phyloP scores from a whole-genome alignment of 345 rosid species.

The Eucalyptus brandiana region DNA sequence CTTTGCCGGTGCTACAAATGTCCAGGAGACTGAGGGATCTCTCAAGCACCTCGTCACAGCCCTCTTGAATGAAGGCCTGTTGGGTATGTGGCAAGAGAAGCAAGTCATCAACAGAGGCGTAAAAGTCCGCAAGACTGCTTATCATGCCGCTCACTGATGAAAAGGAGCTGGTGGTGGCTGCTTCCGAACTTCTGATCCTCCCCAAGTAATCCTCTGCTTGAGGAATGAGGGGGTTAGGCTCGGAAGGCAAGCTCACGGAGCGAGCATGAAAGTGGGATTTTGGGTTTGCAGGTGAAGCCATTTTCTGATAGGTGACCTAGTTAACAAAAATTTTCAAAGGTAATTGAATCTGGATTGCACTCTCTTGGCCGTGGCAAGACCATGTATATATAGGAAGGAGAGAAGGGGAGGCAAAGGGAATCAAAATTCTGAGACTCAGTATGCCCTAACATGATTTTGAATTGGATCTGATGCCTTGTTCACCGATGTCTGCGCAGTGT shows the following conservation, averaged over 20 bases:
- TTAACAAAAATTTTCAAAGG: neutral
- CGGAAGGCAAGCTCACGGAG: conserved; percentile 32
- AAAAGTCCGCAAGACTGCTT: conserved; percentile 12
- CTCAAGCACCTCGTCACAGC: conserved; percentile 13
- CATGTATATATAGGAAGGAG: neutral
- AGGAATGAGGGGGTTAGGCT: conserved; percentile 11
- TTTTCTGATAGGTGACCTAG: neutral
- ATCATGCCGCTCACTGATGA: neutral
- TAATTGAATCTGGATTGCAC: neutral
- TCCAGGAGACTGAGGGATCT: conserved; percentile 28
- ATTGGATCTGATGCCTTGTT: neutral
- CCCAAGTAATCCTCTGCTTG: conserved; percentile 10
- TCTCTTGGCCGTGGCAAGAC: neutral
- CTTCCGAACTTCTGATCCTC: conserved; percentile 5
- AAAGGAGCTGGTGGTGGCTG: neutral
- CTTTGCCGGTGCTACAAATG: conserved; percentile 7
- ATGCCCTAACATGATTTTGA: neutral
- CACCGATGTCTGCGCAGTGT: neutral
- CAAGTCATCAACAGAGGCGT: conserved; percentile 6
- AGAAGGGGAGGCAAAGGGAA: neutral
- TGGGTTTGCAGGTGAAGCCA: neutral
- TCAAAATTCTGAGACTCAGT: neutral
- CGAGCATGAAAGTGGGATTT: conserved; percentile 3
- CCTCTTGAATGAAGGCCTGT: conserved; percentile 7
- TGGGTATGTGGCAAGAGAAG: conserved; percentile 12